Conservation (phyloP, 805 yeast species). For the Diddensiella caesifluorescens region DNA sequence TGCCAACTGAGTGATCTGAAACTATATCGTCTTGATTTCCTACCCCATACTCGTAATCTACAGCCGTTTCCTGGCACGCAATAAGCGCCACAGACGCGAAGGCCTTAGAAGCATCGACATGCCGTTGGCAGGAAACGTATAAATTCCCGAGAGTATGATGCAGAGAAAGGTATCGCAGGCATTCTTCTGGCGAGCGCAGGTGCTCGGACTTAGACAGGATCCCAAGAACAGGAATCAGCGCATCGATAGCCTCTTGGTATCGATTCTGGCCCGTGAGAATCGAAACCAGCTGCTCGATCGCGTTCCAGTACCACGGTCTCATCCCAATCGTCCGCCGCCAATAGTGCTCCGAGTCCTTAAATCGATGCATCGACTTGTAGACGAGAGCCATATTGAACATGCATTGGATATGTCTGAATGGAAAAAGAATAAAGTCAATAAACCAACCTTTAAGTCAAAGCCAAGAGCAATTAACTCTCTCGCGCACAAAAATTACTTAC, state of each 20-base stretch:
- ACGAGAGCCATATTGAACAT: constrained; percentile 26
- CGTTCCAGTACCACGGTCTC: constrained; percentile 26
- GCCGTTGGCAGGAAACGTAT: constrained; percentile 14
- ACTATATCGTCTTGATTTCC: constrained; percentile 10
- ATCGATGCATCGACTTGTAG: constrained; percentile 15
- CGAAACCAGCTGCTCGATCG: constrained; percentile 26
- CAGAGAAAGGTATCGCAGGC: constrained; percentile 22
- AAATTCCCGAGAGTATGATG: constrained; percentile 27
- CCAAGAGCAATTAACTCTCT: not conserved
- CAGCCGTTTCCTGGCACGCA: not conserved
- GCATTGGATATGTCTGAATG: constrained; percentile 22
- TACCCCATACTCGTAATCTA: constrained; percentile 8
- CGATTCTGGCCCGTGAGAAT: constrained; percentile 19
- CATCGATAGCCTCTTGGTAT: constrained; percentile 12
- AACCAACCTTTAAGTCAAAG: not conserved
- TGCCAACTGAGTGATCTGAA: not conserved
- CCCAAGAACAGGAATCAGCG: constrained; percentile 2
- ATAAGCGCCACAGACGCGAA: constrained; percentile 19
- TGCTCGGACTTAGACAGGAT: not conserved
- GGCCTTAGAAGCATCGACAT: constrained; percentile 22
- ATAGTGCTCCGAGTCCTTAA: constrained; percentile 23
- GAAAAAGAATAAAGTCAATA: not conserved
- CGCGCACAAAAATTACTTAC: not conserved
- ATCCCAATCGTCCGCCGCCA: constrained; percentile 21
- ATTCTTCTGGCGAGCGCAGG: constrained; percentile 7